Base-by-base conservation (phyloP, 108 stramenopile genomes). In the Craspedostauros australis region DNA sequence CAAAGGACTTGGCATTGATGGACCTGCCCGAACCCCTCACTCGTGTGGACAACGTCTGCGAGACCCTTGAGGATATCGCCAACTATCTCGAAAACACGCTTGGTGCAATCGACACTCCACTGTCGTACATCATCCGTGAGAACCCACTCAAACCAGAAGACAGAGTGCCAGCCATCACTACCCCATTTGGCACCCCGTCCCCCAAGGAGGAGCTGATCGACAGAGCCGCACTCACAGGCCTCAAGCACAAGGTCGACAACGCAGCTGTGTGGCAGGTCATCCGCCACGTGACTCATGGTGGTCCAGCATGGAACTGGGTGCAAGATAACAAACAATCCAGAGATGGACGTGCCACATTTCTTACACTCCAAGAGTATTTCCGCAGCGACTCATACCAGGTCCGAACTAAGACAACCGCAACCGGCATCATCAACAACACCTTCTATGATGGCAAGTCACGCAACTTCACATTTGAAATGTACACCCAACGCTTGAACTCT, bases 321-420 rank as follows among this genome's bases (percentile, higher is more conserved):
- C 32, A 34, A 20, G 18, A 41, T n/a, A 48, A 49, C 39, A 21
- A 28, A 4, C 32, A 46, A 5, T 20, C 41, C 4, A 26, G 24
- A 1, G 38, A 70, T 67, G 74, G 68, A 3, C 39, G 68, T 9
- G 52, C 6, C 8, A 64, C 74, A 14, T 70, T 23, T 23, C 20
- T 64, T 31, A 63, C 73, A 2, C 9, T 68, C 8, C 48, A 34
- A 20, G 11, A 6, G 2, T 57, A 69, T 7, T 52, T 36, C 32
- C 33, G 46, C 15, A 64, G 68, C 3, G 9, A 14, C 5, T 22
- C 46, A 19, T 47, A 8, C 19, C 29, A 32, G 20, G 29, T 34
- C 3, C 30, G 27, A 12, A 24, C 41, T 4, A n/a, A 52, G 16
- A 52, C 58, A 14, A 36, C 52, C 14, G 19, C 27, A 8, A 26